These are phyloP conservation scores for Allium cepa DNA, from an alignment of 106 monocot genomes.

Conservation along the genomic window DNA sequence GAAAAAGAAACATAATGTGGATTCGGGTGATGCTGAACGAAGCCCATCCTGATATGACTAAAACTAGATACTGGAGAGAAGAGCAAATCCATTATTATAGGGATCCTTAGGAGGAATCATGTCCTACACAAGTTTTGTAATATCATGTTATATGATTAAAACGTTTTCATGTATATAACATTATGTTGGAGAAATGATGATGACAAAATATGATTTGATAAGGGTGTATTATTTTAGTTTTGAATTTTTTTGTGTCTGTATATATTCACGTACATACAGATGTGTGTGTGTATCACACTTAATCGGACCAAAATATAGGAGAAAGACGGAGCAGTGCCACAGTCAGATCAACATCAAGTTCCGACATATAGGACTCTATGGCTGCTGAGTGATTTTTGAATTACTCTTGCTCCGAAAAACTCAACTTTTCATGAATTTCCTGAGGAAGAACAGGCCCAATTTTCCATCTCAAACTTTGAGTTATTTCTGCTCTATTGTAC, in stretches of 20 bases:
- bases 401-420: constrained; percentile 75
- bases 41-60: too few relatives aligned
- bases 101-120: constrained; percentile 99
- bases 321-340: constrained; percentile 35
- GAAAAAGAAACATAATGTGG: too few relatives aligned
- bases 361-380: constrained; percentile 81
- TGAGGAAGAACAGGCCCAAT: constrained; percentile 70
- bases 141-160: too few relatives aligned
- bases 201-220: background rate
- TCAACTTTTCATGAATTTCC: constrained; percentile 87
- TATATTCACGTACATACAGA: too few relatives aligned
- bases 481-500: constrained; percentile 72
- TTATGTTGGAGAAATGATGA: too few relatives aligned
- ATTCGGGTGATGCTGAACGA: too few relatives aligned
- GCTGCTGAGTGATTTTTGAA: constrained; percentile 85
- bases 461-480: constrained; percentile 83
- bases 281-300: too few relatives aligned
- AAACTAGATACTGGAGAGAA: too few relatives aligned
- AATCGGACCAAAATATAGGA: background rate
- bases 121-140: constrained; percentile 28
- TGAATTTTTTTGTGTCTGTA: background rate
- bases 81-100: too few relatives aligned
- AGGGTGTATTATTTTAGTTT: background rate
- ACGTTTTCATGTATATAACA: too few relatives aligned
- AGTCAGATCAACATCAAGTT: constrained; percentile 82